Evolutionary conservation across 2,329 filamentous ascomycete genomes (phyloP).

Genomic region (Talaromyces marneffei): DNA sequence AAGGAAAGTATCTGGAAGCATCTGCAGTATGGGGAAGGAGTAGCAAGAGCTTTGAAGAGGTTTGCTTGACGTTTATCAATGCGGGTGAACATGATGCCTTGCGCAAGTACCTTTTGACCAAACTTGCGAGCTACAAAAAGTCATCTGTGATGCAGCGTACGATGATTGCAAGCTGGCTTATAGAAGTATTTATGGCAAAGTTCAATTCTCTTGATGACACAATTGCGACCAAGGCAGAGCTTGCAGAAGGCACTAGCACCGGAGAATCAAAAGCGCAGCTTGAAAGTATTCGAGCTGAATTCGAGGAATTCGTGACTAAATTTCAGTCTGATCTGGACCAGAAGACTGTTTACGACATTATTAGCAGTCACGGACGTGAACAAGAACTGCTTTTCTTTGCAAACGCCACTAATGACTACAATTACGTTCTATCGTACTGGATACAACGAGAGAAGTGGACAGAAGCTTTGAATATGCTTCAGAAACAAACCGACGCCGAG

Average conservation of each 20-base stretch:
- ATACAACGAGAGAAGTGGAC: constrained; percentile 89
- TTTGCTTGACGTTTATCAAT: constrained; percentile 85
- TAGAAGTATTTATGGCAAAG: constrained; percentile 96
- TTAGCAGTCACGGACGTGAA: constrained; percentile 90
- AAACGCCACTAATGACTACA: constrained; percentile 80
- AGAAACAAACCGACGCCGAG: constrained; percentile 85
- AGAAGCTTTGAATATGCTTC: constrained; percentile 79
- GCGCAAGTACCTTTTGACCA: constrained; percentile 80
- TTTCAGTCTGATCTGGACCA: constrained; percentile 83
- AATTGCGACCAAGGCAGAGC: constrained; percentile 80
- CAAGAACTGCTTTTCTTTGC: constrained; percentile 89
- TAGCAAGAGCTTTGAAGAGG: constrained; percentile 94
- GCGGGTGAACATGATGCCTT: constrained; percentile 84
- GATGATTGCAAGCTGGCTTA: constrained; percentile 92
- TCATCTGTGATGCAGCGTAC: constrained; percentile 82
- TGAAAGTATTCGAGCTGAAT: constrained; percentile 66
- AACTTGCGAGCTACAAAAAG: constrained; percentile 75
- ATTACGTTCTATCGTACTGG: constrained; percentile 95
- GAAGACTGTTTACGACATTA: constrained; percentile 91
- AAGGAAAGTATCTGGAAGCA: constrained; percentile 77
- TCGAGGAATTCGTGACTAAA: constrained; percentile 77
- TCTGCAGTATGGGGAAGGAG: constrained; percentile 89
- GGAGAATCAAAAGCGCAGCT: constrained; percentile 65
- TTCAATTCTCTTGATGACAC: constrained; percentile 91
- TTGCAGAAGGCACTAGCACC: constrained; percentile 65